Conservation (phyloP, 257 asterid genomes). For the Solanum piurae region DNA sequence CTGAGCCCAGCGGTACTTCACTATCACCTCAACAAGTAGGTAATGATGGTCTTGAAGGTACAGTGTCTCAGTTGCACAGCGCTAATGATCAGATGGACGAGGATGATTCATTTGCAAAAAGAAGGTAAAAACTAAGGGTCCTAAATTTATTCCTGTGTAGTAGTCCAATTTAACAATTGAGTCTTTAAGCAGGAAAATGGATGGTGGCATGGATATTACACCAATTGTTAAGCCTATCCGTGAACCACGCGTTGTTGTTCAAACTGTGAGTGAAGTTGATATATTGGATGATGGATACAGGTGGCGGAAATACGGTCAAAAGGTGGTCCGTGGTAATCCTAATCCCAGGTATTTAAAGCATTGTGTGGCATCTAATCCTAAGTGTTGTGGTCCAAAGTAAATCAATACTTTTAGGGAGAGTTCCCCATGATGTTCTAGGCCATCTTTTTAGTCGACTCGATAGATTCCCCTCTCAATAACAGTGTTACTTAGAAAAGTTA, state of each 20-base stretch:
- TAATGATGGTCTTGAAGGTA: slow-evolving; percentile 51
- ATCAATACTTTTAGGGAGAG: neutral
- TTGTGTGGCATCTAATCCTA: neutral
- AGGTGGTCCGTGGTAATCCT: slow-evolving; percentile 95
- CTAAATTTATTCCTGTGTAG: neutral
- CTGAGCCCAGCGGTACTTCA: slow-evolving; percentile 55
- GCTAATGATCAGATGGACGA: slow-evolving; percentile 58
- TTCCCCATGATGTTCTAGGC: neutral
- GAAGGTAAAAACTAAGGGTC: slow-evolving; percentile 37
- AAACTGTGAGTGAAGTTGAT: slow-evolving; percentile 96
- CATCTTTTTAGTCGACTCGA: neutral
- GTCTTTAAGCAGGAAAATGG: slow-evolving; percentile 57
- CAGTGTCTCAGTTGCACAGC: slow-evolving; percentile 42
- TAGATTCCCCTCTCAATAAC: neutral
- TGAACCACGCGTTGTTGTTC: slow-evolving; percentile 94
- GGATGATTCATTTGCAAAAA: slow-evolving; percentile 59
- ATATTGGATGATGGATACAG: slow-evolving; percentile 92
- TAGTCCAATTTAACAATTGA: neutral
- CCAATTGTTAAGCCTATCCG: slow-evolving; percentile 86
- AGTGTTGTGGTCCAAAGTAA: neutral
- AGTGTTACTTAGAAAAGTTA: neutral
- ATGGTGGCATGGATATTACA: slow-evolving; percentile 55
- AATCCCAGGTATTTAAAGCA: slow-evolving; percentile 65
- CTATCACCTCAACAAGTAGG: slow-evolving; percentile 58
- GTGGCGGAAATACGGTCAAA: slow-evolving; percentile 99